Evolutionary conservation across 176 grass and related monocot species (phyloP).

Genomic region (maize (Zea mays)): DNA sequence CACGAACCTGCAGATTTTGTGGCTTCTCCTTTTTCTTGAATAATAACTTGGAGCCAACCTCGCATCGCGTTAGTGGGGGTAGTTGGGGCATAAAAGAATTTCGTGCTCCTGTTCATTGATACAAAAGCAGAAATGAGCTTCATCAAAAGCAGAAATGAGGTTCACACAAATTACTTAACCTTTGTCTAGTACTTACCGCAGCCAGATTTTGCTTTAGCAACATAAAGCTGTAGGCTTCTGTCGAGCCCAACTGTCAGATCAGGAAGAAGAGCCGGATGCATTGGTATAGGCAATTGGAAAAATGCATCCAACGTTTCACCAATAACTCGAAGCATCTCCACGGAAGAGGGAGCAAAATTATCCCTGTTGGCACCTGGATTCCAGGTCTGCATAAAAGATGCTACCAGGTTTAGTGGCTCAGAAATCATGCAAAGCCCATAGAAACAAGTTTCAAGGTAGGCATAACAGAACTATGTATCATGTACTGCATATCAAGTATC

Average conservation of each 20-base stretch:
- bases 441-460: constrained; percentile 19
- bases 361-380: constrained; percentile 88
- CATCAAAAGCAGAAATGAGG: not conserved
- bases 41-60: constrained; percentile 86
- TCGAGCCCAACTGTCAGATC: constrained; percentile 79
- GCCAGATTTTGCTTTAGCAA: constrained; percentile 84
- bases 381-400: constrained; percentile 67
- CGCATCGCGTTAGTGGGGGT: constrained; percentile 80
- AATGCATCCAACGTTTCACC: constrained; percentile 92
- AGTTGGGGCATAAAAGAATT: constrained; percentile 78
- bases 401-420: constrained; percentile 29
- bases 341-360: constrained; percentile 78
- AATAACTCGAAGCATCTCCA: constrained; percentile 90
- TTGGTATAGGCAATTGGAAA: constrained; percentile 90
- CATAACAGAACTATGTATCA: constrained; percentile 15
- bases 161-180: constrained; percentile 28
- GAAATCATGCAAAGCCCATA: constrained; percentile 12
- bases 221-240: constrained; percentile 85
- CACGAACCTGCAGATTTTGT: constrained; percentile 65
- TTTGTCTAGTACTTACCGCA: constrained; percentile 66
- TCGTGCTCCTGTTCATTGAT: constrained; percentile 58
- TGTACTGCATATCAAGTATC: not conserved
- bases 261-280: constrained; percentile 85
- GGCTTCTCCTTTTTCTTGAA: constrained; percentile 93
- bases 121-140: not conserved